Evolutionary conservation across 1,284 basidiomycete species (phyloP).

Genomic region (Trametes sp.): DNA sequence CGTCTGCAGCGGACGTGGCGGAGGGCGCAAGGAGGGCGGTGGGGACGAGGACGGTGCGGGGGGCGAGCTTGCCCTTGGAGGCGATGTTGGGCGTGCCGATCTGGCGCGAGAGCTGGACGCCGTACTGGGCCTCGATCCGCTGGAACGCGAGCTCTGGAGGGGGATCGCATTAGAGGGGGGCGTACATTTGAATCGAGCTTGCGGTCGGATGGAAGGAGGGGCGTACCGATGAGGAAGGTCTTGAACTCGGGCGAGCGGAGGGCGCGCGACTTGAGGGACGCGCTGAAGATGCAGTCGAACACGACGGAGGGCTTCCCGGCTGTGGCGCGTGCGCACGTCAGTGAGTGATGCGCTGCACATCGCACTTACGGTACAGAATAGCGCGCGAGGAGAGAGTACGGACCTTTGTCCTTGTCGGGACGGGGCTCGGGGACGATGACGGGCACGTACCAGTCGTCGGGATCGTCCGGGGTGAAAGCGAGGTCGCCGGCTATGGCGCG

Average conservation of each 20-base stretch:
- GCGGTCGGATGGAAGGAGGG: background rate
- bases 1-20: slow-evolving; percentile 7
- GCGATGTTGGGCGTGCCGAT: slow-evolving; percentile 75
- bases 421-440: slow-evolving; percentile 74
- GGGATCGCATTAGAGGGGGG: background rate
- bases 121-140: slow-evolving; percentile 66
- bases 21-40: slow-evolving; percentile 44
- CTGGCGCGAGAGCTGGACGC: slow-evolving; percentile 64
- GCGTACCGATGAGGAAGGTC: slow-evolving; percentile 69
- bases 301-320: slow-evolving; percentile 73
- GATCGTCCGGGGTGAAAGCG: slow-evolving; percentile 37
- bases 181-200: background rate
- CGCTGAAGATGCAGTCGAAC: slow-evolving; percentile 74
- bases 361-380: no score
- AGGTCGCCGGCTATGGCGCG: slow-evolving; percentile 52
- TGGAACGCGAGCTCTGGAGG: slow-evolving; percentile 68
- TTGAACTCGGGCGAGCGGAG: slow-evolving; percentile 70
- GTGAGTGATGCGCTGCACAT: no score
- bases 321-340: slow-evolving; percentile 36
- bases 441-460: slow-evolving; percentile 66
- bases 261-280: slow-evolving; percentile 61
- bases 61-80: slow-evolving; percentile 67
- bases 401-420: slow-evolving; percentile 74
- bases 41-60: slow-evolving; percentile 65
- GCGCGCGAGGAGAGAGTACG: slow-evolving; percentile 26